phyloP scores from a whole-genome alignment of 495 filamentous ascomycete genomes.

The Peziza echinospora region DNA sequence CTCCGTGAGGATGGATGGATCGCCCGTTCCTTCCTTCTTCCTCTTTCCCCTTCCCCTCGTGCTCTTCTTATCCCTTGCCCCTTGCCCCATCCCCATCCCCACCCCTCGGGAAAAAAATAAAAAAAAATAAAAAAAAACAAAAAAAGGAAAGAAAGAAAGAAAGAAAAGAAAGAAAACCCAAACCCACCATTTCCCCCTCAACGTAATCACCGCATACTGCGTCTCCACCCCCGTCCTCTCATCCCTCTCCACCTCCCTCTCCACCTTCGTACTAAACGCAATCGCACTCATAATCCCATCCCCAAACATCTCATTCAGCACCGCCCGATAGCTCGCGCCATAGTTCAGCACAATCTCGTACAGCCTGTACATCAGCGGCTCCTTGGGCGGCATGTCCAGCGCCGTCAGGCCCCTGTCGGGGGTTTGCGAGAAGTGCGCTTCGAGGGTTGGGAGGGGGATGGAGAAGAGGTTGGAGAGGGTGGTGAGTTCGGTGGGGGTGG shows the following conservation, averaged over 20 bases:
- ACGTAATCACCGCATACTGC: slow-evolving; percentile 72
- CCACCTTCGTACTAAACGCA: slow-evolving; percentile 75
- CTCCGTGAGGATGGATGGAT: too few relatives aligned
- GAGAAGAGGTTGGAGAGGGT: slow-evolving; percentile 47
- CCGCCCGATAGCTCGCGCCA: slow-evolving; percentile 87
- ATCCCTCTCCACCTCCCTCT: slow-evolving; percentile 79
- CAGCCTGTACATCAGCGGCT: slow-evolving; percentile 81
- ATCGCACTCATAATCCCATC: slow-evolving; percentile 99
- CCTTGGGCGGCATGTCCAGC: slow-evolving; percentile 81
- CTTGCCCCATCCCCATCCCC: too few relatives aligned
- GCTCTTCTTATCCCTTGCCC: too few relatives aligned
- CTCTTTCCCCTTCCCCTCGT: too few relatives aligned
- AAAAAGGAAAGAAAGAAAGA: neutral
- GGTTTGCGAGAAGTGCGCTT: slow-evolving; percentile 42
- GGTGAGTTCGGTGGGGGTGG: slow-evolving; percentile 53
- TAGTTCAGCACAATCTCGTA: slow-evolving; percentile 98
- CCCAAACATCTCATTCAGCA: slow-evolving; percentile 96
- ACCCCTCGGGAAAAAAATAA: neutral
- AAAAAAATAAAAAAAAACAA: neutral
- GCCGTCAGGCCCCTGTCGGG: slow-evolving; percentile 57
- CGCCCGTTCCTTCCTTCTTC: too few relatives aligned
- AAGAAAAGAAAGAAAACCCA: neutral
- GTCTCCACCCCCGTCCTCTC: slow-evolving; percentile 65
- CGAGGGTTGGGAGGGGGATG: slow-evolving; percentile 35
- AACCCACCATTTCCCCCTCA: slow-evolving; percentile 82